Conservation (phyloP, 1,284 basidiomycete genomes). For the Rhodotorula sp. region DNA sequence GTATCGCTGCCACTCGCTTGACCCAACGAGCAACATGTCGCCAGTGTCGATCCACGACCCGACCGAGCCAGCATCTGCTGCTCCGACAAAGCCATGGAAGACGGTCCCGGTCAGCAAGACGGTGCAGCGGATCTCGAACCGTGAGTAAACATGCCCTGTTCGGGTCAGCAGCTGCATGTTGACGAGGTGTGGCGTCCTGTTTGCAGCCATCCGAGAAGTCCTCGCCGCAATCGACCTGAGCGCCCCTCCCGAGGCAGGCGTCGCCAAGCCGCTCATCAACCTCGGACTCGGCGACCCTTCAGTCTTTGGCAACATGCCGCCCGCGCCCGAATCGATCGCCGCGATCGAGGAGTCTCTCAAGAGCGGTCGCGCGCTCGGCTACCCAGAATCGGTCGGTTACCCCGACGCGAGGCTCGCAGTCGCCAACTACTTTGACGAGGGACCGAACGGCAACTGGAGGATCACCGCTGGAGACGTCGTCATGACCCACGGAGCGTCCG, state of each 20-base stretch:
- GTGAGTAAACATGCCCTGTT: not conserved
- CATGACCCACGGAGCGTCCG: slow-evolving; percentile 33
- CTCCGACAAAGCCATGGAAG: slow-evolving; percentile 15
- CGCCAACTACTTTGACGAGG: slow-evolving; percentile 48
- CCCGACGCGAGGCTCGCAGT: slow-evolving; percentile 48
- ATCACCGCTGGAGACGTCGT: slow-evolving; percentile 30
- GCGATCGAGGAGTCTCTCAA: slow-evolving; percentile 46
- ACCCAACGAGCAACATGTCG: not conserved
- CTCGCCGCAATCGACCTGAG: slow-evolving; percentile 32
- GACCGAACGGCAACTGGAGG: slow-evolving; percentile 24
- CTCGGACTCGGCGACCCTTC: slow-evolving; percentile 51
- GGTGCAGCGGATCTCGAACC: slow-evolving; percentile 20
- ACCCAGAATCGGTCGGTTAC: slow-evolving; percentile 47
- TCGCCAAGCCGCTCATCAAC: slow-evolving; percentile 49
- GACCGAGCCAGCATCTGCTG: not conserved
- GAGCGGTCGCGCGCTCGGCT: slow-evolving; percentile 47
- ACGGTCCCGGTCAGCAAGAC: not conserved
- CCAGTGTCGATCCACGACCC: slow-evolving; percentile 1
- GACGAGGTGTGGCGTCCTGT: not conserved
- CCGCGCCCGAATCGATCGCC: slow-evolving; percentile 45
- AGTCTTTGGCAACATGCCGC: slow-evolving; percentile 48
- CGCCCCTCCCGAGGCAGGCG: slow-evolving; percentile 17
- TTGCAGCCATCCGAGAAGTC: slow-evolving; percentile 37
- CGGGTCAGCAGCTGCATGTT: not conserved
- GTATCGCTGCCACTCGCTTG: not conserved